These are phyloP conservation scores for Talaromyces verruculosus DNA, from an alignment of 2,329 filamentous ascomycete genomes.

Conservation along the genomic window DNA sequence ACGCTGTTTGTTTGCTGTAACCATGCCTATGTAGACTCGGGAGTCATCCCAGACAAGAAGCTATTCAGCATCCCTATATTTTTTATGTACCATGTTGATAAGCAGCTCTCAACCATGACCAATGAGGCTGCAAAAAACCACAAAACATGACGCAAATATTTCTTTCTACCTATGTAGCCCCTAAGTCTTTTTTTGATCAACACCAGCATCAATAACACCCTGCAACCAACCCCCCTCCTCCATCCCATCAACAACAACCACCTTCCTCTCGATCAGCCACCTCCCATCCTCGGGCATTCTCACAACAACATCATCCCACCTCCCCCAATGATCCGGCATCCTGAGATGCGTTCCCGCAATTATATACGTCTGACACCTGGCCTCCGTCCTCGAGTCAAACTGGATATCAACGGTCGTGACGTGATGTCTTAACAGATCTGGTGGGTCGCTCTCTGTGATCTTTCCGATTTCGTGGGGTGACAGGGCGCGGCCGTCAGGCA, in stretches of 20 bases:
- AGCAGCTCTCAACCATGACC: no score
- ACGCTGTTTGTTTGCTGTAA: background rate
- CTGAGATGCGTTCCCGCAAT: slow-evolving; percentile 12
- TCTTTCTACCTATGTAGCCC: no score
- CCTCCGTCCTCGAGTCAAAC: background rate
- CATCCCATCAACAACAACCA: background rate
- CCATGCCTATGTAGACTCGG: background rate
- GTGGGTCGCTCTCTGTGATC: background rate
- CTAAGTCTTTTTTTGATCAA: background rate
- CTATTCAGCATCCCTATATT: background rate
- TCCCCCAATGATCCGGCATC: slow-evolving; percentile 10
- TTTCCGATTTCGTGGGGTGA: background rate
- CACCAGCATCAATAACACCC: background rate
- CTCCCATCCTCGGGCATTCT: background rate
- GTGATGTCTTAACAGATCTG: background rate
- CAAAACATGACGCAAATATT: no score
- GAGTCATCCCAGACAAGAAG: background rate
- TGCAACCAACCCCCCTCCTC: background rate
- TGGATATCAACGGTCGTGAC: background rate
- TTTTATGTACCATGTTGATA: background rate
- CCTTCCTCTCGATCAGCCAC: background rate
- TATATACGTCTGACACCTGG: background rate
- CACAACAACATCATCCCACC: slow-evolving; percentile 1
- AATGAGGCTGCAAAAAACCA: background rate
- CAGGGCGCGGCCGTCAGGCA: background rate